Base-by-base conservation (phyloP, 306 rosid species). In the Leucaena leucocephala region DNA sequence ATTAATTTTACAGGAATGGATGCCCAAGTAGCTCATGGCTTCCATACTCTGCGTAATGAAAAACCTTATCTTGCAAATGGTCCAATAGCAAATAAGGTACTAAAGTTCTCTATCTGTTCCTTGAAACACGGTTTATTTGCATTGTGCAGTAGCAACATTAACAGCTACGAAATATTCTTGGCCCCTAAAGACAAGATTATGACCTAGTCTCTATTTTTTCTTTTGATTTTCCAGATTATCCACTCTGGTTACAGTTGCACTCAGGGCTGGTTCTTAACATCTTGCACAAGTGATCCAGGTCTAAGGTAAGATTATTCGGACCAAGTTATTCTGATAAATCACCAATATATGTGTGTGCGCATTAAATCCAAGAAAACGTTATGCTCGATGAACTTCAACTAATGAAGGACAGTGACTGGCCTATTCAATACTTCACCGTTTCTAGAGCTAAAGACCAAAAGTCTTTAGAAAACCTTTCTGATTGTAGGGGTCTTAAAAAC, bases 201-300 rank as follows among this genome's bases (percentile, higher is more conserved):
- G 63, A 67, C 7, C 69, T 39, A 42, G 19, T 12, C 48, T 52
- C 22, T 3, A 3, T 19, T 7, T 55, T 55, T 52, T 15, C 4
- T 73, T 33, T 55, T 73, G 71, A 7, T 6, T 57, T 42, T 84
- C 67, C 87, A 94, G 98, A 78, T 92, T 81, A 83, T 94, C 70
- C 92, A 94, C 85, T 90, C 98, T 58, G 90, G 97, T 82, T 94
- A 88, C 85, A 86, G 96, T 81, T 96, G 99, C 81, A 86, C 93
- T 61, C 99, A 96, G 78, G 99, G 99, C 16, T 96, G 98, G 98
- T 91, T 96, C 89, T 86, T 96, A 90, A 96, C 98, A 46, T 92
- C 99, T 80, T 96, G 99, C 82, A 12, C 90, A 22, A 91, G 93
- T 77, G 82, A 86, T 86, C 99, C 99, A 58, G 77, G 91, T 85